These are phyloP conservation scores for Rhypophila decipiens DNA, from an alignment of 495 filamentous ascomycete species.

Conservation along the genomic window DNA sequence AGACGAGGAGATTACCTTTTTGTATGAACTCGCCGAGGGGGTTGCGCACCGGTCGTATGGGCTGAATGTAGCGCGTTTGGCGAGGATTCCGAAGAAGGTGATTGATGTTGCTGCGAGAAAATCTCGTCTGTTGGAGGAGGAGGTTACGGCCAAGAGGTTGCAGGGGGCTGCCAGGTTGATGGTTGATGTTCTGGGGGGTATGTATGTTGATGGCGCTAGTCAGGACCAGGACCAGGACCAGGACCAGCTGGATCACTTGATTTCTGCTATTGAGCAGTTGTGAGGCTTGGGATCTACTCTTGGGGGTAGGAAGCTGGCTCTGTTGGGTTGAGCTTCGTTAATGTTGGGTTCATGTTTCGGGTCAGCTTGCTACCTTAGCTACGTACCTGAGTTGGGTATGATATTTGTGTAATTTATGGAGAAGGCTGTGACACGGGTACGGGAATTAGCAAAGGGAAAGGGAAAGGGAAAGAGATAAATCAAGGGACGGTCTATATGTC, in stretches of 20 bases:
- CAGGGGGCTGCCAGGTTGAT: conserved; percentile 43
- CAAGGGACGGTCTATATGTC: too few relatives aligned
- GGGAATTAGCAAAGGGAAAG: too few relatives aligned
- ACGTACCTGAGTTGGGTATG: too few relatives aligned
- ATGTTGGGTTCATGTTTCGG: too few relatives aligned
- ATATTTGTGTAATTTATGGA: too few relatives aligned
- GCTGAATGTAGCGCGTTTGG: conserved; percentile 84
- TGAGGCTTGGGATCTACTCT: too few relatives aligned
- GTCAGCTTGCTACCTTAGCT: too few relatives aligned
- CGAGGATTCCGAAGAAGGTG: conserved; percentile 68
- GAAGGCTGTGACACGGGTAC: too few relatives aligned
- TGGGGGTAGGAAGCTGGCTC: too few relatives aligned
- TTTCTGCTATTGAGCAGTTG: conserved; percentile 45
- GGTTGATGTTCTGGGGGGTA: conserved; percentile 25
- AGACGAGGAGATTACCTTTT: conserved; percentile 62
- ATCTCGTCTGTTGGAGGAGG: conserved; percentile 72
- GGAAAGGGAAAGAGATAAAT: too few relatives aligned
- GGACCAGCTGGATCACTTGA: conserved; percentile 41
- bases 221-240: too few relatives aligned
- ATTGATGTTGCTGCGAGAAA: conserved; percentile 73
- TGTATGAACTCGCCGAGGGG: conserved; percentile 79
- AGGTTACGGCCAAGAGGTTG: conserved; percentile 53
- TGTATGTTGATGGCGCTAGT: not conserved
- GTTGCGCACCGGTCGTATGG: conserved; percentile 92
- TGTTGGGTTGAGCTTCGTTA: too few relatives aligned